Conservation (phyloP, 495 filamentous ascomycete species). For the Tuber microsphaerosporum region DNA sequence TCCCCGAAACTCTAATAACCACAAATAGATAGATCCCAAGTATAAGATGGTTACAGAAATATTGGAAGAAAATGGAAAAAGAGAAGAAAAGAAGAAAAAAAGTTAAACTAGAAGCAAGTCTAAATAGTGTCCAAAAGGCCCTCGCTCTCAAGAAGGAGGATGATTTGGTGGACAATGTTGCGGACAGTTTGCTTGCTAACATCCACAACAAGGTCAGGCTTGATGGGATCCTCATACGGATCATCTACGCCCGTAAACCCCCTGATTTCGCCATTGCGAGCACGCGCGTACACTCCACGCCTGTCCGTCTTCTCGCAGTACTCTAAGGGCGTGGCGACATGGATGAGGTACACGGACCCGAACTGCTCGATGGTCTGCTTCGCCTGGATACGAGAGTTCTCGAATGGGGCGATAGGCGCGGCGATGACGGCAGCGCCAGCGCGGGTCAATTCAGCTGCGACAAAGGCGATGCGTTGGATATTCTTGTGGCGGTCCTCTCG, state of each 20-base stretch:
- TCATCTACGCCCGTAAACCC: conserved; percentile 98
- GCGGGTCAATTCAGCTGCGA: conserved; percentile 86
- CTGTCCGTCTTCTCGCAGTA: conserved; percentile 92
- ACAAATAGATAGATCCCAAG: neutral
- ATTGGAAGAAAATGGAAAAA: neutral
- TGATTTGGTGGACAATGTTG: conserved; percentile 92
- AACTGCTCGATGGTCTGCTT: conserved; percentile 76
- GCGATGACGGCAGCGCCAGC: conserved; percentile 93
- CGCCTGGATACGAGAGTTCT: conserved; percentile 64
- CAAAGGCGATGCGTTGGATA: conserved; percentile 93
- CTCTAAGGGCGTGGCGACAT: conserved; percentile 88
- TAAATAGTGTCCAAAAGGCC: conserved; percentile 61
- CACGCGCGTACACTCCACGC: conserved; percentile 78
- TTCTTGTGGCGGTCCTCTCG: conserved; percentile 89
- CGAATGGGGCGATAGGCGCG: conserved; percentile 93
- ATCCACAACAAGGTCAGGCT: conserved; percentile 80
- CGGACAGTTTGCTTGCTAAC: conserved; percentile 76
- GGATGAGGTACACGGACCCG: conserved; percentile 87
- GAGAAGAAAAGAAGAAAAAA: neutral
- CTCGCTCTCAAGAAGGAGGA: conserved; percentile 80
- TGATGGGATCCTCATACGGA: conserved; percentile 80
- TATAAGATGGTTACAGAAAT: neutral
- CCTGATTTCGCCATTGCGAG: conserved; percentile 86
- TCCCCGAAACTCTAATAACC: neutral
- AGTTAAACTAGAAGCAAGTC: neutral